These are phyloP conservation scores for Triangularia setosa DNA, from an alignment of 2,329 filamentous ascomycete species.

Conservation along the genomic window DNA sequence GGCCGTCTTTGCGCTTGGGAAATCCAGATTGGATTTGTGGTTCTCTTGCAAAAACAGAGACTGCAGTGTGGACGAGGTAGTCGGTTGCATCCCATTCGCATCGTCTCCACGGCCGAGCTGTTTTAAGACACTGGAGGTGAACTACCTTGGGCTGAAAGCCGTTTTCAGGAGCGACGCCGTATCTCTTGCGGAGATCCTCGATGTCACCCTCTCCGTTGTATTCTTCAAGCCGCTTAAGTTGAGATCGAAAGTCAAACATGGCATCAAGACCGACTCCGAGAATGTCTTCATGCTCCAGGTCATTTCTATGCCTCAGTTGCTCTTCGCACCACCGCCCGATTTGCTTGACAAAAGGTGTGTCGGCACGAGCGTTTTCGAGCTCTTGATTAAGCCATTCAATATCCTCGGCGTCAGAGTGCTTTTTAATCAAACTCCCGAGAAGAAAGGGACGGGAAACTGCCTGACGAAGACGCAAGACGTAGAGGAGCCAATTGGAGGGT, in stretches of 20 bases:
- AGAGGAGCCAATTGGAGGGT: not conserved
- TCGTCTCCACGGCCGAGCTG: constrained; percentile 26
- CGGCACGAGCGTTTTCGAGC: not conserved
- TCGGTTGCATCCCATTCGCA: constrained; percentile 15
- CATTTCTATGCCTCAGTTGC: not conserved
- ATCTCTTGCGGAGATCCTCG: not conserved
- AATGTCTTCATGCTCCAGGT: not conserved
- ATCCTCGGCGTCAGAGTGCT: not conserved
- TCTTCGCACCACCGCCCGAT: not conserved
- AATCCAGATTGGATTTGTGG: constrained; percentile 11
- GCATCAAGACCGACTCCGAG: not conserved
- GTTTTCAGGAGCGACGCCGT: not conserved
- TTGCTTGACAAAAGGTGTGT: not conserved
- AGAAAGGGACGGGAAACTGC: not conserved
- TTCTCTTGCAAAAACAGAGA: constrained; percentile 26
- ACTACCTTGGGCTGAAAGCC: not conserved
- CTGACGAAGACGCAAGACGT: not conserved
- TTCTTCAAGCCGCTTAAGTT: not conserved
- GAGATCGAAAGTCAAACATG: not conserved
- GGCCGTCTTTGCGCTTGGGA: constrained; percentile 32
- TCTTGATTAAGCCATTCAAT: not conserved
- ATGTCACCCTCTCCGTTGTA: not conserved
- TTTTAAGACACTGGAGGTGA: not conserved
- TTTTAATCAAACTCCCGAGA: not conserved
- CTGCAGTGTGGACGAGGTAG: not conserved